phyloP scores from a whole-genome alignment of 495 filamentous ascomycete genomes.

The Viridothelium virens region DNA sequence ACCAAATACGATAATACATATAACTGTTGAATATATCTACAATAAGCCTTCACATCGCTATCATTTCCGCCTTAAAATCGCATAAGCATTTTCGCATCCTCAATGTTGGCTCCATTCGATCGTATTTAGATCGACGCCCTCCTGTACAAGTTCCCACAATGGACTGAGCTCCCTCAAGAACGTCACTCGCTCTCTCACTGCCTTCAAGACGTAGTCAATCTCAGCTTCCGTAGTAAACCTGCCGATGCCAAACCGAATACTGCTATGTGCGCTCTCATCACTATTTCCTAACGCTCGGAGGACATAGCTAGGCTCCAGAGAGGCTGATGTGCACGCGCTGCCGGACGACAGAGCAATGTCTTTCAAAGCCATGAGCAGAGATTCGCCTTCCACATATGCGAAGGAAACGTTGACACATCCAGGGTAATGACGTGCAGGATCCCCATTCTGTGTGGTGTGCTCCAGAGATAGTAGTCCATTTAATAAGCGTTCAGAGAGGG shows the following conservation, averaged over 20 bases:
- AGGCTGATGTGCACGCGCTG: slow-evolving; percentile 94
- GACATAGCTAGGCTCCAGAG: slow-evolving; percentile 92
- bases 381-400: slow-evolving; percentile 96
- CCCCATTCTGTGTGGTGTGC: slow-evolving; percentile 87
- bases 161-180: slow-evolving; percentile 94
- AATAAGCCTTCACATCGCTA: not conserved
- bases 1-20: not conserved
- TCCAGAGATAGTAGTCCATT: slow-evolving; percentile 79
- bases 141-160: slow-evolving; percentile 96
- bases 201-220: slow-evolving; percentile 96
- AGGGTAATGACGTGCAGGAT: slow-evolving; percentile 74
- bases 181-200: slow-evolving; percentile 76
- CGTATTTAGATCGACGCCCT: slow-evolving; percentile 87
- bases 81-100: slow-evolving; percentile 18
- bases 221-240: slow-evolving; percentile 91
- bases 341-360: slow-evolving; percentile 96
- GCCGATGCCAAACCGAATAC: slow-evolving; percentile 95
- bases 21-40: not conserved
- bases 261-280: slow-evolving; percentile 95
- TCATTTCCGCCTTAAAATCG: not conserved
- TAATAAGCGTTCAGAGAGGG: slow-evolving; percentile 72
- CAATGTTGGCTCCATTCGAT: slow-evolving; percentile 98
- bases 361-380: slow-evolving; percentile 94
- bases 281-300: slow-evolving; percentile 87
- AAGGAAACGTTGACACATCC: slow-evolving; percentile 98